phyloP scores from a whole-genome alignment of 441 rosid species.

The Corymbia citriodora region DNA sequence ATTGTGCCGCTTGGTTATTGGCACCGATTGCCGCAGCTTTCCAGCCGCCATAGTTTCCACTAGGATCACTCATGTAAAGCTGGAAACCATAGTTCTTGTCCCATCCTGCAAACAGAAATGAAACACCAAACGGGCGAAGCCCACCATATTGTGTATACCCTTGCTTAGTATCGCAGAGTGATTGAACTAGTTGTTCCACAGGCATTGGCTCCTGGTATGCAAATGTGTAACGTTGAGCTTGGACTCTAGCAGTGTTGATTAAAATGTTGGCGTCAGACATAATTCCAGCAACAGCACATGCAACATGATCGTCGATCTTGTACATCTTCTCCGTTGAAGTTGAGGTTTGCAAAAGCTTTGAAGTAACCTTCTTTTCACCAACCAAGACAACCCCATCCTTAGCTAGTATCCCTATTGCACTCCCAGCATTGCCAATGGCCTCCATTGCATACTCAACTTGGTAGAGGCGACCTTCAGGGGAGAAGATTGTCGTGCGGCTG shows the following conservation, averaged over 20 bases:
- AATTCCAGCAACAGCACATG: constrained; percentile 92
- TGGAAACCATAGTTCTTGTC: constrained; percentile 91
- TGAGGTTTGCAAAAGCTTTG: constrained; percentile 87
- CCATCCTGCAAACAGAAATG: constrained; percentile 94
- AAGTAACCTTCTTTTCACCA: constrained; percentile 96
- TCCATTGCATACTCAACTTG: constrained; percentile 99
- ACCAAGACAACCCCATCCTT: constrained; percentile 85
- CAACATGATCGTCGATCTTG: constrained; percentile 94
- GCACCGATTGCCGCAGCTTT: constrained; percentile 95
- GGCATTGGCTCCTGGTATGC: constrained; percentile 99
- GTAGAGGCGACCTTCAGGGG: constrained; percentile 98
- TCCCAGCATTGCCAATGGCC: constrained; percentile 92
- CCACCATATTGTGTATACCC: constrained; percentile 99
- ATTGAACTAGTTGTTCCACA: constrained; percentile 90
- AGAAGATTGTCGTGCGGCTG: constrained; percentile 96
- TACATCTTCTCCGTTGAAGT: constrained; percentile 92
- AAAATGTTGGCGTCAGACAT: constrained; percentile 98
- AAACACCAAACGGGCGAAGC: constrained; percentile 92
- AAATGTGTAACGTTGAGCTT: constrained; percentile 83
- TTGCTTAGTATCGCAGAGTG: constrained; percentile 93
- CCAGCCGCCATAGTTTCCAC: constrained; percentile 97
- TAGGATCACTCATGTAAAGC: constrained; percentile 91
- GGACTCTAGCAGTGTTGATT: constrained; percentile 88
- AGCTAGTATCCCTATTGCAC: constrained; percentile 78
- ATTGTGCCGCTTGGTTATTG: constrained; percentile 95